These are phyloP conservation scores for Lentinula detonsa DNA, from an alignment of 768 basidiomycete species.

Conservation along the genomic window DNA sequence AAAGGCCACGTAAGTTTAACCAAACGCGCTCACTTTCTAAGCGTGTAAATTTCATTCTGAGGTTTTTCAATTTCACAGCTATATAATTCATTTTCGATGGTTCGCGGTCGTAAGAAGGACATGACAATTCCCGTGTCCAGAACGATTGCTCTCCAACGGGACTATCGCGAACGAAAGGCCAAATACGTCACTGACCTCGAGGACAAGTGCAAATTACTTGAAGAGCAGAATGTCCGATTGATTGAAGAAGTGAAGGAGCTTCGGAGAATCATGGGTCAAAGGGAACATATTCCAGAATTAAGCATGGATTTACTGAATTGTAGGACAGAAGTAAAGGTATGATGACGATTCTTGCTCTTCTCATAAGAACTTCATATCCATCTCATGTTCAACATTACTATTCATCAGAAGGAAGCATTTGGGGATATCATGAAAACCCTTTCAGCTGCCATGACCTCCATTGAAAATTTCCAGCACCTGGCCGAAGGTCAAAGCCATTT, in stretches of 20 bases:
- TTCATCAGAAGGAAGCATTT: neutral
- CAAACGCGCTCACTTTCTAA: neutral
- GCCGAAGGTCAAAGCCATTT: neutral
- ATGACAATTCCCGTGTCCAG: constrained; percentile 1
- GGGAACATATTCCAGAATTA: neutral
- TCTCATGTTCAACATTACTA: neutral
- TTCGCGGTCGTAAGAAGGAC: constrained; percentile 6
- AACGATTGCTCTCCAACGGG: neutral
- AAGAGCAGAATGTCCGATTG: constrained; percentile 3
- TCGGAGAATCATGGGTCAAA: neutral
- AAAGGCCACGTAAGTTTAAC: neutral
- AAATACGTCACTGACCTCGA: constrained; percentile 4
- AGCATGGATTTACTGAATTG: neutral
- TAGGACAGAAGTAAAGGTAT: neutral
- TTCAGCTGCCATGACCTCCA: neutral
- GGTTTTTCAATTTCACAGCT: neutral
- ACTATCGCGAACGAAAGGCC: constrained; percentile 1
- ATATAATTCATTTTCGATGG: neutral
- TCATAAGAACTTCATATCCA: neutral
- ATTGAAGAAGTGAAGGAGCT: neutral
- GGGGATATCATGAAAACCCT: neutral
- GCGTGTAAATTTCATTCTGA: neutral
- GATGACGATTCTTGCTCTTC: neutral
- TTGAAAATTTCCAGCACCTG: neutral
- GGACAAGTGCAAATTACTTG: neutral